Percentiles rank a stretch among this genome's conserved stretches.
Evolutionary conservation across 2,329 filamentous ascomycete species (phyloP).

Genomic region (Mycocentrospora acerina): DNA sequence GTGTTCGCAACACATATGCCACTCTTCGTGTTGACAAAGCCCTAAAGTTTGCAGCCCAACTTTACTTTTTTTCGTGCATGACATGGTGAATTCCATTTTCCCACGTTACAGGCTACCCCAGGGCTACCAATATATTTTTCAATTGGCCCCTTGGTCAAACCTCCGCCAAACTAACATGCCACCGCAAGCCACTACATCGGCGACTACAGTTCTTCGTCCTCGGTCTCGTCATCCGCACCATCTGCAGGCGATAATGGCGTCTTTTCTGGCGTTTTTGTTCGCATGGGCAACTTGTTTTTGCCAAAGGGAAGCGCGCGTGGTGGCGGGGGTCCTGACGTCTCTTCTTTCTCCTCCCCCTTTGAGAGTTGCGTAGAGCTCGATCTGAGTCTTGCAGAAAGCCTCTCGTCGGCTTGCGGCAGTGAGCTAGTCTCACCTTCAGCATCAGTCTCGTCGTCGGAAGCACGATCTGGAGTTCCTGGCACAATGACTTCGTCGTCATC

Average conservation of each 20-base stretch:
- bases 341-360: constrained; percentile 13
- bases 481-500: constrained; percentile 24
- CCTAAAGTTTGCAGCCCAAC: too few relatives aligned
- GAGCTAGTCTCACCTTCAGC: constrained; percentile 28
- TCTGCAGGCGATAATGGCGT: constrained; percentile 9
- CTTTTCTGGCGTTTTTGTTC: constrained; percentile 17
- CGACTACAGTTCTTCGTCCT: constrained; percentile 39
- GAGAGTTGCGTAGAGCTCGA: constrained; percentile 19
- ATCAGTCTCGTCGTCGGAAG: constrained; percentile 39
- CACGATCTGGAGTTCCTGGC: constrained; percentile 36
- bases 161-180: too few relatives aligned
- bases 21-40: too few relatives aligned
- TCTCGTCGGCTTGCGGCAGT: constrained; percentile 9
- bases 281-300: constrained; percentile 15
- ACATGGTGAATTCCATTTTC: too few relatives aligned
- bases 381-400: constrained; percentile 19
- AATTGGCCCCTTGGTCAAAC: too few relatives aligned
- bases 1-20: too few relatives aligned
- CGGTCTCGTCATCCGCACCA: constrained; percentile 37
- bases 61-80: too few relatives aligned
- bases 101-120: too few relatives aligned
- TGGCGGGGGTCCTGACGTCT: constrained; percentile 27
- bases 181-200: background rate
- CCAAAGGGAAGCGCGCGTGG: constrained; percentile 40
- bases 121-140: too few relatives aligned